phyloP scores from a whole-genome alignment of 2,329 filamentous ascomycete genomes.

The Aspergillus luchuensis region DNA sequence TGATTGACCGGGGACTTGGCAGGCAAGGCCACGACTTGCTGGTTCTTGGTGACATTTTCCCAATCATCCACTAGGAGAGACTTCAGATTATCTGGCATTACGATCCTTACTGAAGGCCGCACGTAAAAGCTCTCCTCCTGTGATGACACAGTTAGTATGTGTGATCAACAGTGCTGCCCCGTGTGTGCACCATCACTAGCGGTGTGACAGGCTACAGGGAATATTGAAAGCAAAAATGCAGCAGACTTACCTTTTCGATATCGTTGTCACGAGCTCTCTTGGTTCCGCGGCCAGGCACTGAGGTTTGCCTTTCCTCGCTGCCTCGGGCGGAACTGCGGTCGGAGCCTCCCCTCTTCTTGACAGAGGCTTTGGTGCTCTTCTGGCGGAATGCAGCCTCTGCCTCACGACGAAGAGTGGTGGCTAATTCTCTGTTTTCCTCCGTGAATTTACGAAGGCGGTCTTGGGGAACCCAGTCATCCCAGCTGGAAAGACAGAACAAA shows the following conservation, averaged over 20 bases:
- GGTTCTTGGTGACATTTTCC: constrained; percentile 97
- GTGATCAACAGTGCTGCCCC: neutral
- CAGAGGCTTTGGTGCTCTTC: constrained; percentile 35
- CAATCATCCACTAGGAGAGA: constrained; percentile 94
- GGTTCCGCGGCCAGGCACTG: constrained; percentile 45
- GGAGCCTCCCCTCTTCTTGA: constrained; percentile 46
- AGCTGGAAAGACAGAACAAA: constrained; percentile 52
- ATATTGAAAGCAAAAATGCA: constrained; percentile 3
- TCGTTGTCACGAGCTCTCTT: constrained; percentile 51
- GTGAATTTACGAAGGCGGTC: constrained; percentile 93
- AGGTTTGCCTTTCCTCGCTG: constrained; percentile 49
- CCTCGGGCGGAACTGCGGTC: constrained; percentile 47
- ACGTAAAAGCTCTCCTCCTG: constrained; percentile 88
- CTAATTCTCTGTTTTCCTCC: constrained; percentile 91
- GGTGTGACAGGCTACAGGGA: neutral
- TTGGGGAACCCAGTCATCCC: constrained; percentile 97
- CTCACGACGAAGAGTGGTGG: constrained; percentile 53
- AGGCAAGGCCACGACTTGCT: constrained; percentile 83
- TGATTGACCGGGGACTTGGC: constrained; percentile 71
- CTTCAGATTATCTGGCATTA: constrained; percentile 87
- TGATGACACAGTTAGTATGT: constrained; percentile 10
- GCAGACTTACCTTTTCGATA: constrained; percentile 49
- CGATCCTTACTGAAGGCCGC: constrained; percentile 81
- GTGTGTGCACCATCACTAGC: neutral
- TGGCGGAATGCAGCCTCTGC: constrained; percentile 39